phyloP scores from a whole-genome alignment of 75 land plant genomes.

The Azolla pinnata region DNA sequence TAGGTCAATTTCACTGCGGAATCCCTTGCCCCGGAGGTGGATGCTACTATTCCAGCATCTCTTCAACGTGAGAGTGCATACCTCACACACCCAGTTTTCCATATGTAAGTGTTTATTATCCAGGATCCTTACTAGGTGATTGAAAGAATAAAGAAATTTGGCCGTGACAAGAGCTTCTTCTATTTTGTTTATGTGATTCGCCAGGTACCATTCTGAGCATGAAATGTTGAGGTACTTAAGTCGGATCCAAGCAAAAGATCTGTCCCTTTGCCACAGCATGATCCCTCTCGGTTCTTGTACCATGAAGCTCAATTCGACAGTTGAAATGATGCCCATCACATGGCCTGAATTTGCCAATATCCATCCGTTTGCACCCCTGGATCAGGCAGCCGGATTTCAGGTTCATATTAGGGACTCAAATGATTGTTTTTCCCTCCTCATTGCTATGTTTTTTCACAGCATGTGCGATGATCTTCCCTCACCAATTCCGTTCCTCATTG shows the following conservation, averaged over 20 bases:
- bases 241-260: constrained; percentile 74
- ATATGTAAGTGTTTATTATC: constrained; percentile 56
- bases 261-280: constrained; percentile 92
- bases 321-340: constrained; percentile 95
- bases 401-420: constrained; percentile 36
- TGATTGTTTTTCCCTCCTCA: neutral
- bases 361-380: constrained; percentile 89
- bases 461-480: no score
- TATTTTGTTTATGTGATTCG: constrained; percentile 3
- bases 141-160: no score
- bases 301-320: constrained; percentile 97
- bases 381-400: constrained; percentile 87
- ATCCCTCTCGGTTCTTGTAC: constrained; percentile 99
- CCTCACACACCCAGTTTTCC: constrained; percentile 87
- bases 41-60: constrained; percentile 46
- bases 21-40: constrained; percentile 61
- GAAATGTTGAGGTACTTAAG: constrained; percentile 85
- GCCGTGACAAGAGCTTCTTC: neutral
- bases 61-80: constrained; percentile 64
- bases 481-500: neutral
- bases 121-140: no score
- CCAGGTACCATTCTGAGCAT: constrained; percentile 95
- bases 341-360: constrained; percentile 76
- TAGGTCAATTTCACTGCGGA: constrained; percentile 83
- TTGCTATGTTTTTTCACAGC: no score